Percentiles rank a stretch among this genome's conserved stretches.
Conservation (phyloP, 108 stramenopile genomes). For the Cylindrotheca closterium region DNA sequence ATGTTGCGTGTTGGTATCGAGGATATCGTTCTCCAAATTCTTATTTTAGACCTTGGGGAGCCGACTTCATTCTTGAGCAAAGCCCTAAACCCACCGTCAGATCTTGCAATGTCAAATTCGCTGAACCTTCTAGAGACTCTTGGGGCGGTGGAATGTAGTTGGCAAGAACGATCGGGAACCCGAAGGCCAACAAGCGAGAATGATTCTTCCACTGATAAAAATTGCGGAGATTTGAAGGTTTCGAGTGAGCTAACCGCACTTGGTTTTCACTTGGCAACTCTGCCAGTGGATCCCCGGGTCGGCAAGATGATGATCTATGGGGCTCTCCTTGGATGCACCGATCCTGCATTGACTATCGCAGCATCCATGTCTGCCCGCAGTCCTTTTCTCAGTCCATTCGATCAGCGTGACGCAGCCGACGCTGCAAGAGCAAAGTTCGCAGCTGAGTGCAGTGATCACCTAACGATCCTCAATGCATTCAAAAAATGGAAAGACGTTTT, state of each 20-base stretch:
- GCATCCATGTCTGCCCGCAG: constrained; percentile 75
- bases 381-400: constrained; percentile 79
- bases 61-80: constrained; percentile 57
- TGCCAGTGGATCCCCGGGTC: constrained; percentile 89
- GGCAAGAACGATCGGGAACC: constrained; percentile 16
- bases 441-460: constrained; percentile 65
- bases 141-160: constrained; percentile 58
- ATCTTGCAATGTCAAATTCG: constrained; percentile 53
- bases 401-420: constrained; percentile 76
- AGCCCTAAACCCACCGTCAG: constrained; percentile 75
- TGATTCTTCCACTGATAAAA: constrained; percentile 9
- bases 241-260: constrained; percentile 76
- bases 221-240: constrained; percentile 24
- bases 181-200: background rate
- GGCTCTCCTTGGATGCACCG: constrained; percentile 77
- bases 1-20: constrained; percentile 91
- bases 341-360: constrained; percentile 85
- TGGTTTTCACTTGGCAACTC: constrained; percentile 84
- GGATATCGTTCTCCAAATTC: constrained; percentile 85
- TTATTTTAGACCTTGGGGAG: constrained; percentile 72
- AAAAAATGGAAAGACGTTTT: constrained; percentile 55
- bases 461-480: constrained; percentile 81
- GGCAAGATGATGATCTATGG: constrained; percentile 91
- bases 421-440: constrained; percentile 64
- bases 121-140: constrained; percentile 62